phyloP scores from a whole-genome alignment of 2,329 filamentous ascomycete species.

The Aspergillus aculeatus region DNA sequence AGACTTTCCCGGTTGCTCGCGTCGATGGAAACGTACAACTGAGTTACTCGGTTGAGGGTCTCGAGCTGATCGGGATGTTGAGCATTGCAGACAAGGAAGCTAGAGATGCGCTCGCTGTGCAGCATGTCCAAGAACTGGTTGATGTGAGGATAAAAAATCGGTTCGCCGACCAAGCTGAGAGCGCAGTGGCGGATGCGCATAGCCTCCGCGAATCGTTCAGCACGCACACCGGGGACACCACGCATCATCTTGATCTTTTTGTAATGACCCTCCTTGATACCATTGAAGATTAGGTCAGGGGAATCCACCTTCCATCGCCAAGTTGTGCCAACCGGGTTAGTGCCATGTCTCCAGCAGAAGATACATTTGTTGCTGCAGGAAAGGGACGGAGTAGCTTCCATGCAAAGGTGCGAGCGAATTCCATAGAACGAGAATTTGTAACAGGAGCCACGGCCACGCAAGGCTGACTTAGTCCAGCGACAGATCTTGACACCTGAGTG shows the following conservation, averaged over 20 bases:
- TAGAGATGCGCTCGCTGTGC: conserved; percentile 82
- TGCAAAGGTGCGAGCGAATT: conserved; percentile 93
- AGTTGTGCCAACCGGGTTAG: conserved; percentile 92
- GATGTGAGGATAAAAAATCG: conserved; percentile 98
- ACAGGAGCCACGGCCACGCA: conserved; percentile 88
- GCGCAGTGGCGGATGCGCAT: conserved; percentile 94
- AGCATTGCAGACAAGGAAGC: conserved; percentile 94
- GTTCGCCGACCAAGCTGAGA: conserved; percentile 86
- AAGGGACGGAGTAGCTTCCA: conserved; percentile 94
- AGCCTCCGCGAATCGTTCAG: conserved; percentile 87
- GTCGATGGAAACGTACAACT: conserved; percentile 95
- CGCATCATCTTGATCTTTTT: conserved; percentile 97
- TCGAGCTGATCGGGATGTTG: conserved; percentile 92
- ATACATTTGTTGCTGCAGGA: conserved; percentile 98
- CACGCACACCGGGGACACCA: conserved; percentile 86
- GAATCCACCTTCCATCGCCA: conserved; percentile 97
- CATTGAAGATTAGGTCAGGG: conserved; percentile 83
- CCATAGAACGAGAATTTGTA: conserved; percentile 99
- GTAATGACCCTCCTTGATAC: conserved; percentile 89
- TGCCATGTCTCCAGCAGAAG: conserved; percentile 98
- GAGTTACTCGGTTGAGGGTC: conserved; percentile 79
- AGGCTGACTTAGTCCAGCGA: conserved; percentile 95
- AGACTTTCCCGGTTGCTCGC: conserved; percentile 86
- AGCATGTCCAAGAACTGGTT: conserved; percentile 85
- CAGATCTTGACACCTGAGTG: conserved; percentile 98